Evolutionary conservation across 140 eudicot species (phyloP).

Genomic region (Ambrosia hybrid): DNA sequence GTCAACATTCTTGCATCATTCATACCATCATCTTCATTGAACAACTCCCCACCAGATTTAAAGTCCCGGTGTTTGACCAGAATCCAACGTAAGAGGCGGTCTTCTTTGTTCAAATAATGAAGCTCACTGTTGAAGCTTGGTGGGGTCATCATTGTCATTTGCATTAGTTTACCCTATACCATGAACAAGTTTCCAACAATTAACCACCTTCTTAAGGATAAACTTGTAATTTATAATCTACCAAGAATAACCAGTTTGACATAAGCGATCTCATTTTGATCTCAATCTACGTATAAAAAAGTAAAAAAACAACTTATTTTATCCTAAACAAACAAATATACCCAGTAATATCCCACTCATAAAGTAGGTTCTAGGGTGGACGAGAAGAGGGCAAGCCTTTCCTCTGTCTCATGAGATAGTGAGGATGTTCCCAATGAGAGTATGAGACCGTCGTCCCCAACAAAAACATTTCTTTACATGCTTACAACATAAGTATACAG

Average conservation of each 20-base stretch:
- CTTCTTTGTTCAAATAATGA: constrained; percentile 85
- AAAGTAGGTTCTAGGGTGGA: no score
- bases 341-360: no score
- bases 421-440: no score
- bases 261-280: background rate
- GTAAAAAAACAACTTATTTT: no score
- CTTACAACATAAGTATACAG: no score
- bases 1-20: constrained; percentile 30
- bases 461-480: no score
- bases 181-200: constrained; percentile 7
- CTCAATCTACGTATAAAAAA: background rate
- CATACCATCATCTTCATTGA: constrained; percentile 34
- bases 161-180: constrained; percentile 77
- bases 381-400: no score
- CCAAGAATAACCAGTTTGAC: background rate
- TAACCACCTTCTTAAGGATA: no score
- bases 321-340: no score
- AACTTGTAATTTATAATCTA: no score
- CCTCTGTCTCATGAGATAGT: no score
- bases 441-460: no score
- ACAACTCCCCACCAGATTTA: constrained; percentile 41
- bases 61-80: constrained; percentile 77
- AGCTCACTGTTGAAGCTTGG: constrained; percentile 82
- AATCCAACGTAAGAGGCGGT: constrained; percentile 89
- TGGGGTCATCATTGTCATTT: constrained; percentile 96